Base-by-base conservation (phyloP, 257 asterid species). In the Nemophila menziesii region DNA sequence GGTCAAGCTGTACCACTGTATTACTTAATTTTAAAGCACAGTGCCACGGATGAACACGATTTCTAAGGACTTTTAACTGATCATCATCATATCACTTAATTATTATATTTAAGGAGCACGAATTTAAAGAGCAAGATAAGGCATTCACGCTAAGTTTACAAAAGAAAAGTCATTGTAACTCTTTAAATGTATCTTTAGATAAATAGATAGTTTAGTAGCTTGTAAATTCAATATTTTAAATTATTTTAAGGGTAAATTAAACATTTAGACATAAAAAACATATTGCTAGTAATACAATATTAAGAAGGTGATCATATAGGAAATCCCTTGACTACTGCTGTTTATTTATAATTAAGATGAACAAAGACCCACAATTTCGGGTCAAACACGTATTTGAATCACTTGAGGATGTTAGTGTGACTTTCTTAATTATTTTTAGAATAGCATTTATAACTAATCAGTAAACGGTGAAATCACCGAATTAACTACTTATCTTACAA, bases 361-460 rank as follows among this genome's bases (percentile, higher is more conserved):
- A 46, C 52, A 58, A 65, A 39, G 79, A 65, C 77, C 77, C 63
- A 17, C 33, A 47, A 44, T 57, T 57, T 49, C 34, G 57, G 63
- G 74, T 73, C 75, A 68, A 61, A 52, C 74, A 60, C 61, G 65
- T 60, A 67, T 51, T 36, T 21, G 29, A 45, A 56, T 52, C 48
- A 22, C 46, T 16, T 39, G n/a, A 49, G 39, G 38, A 27, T 13
- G 13, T 17, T 33, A 17, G 4, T 36, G 24, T 38, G 33, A 55
- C 23, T 12, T 19, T 23, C 24, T 51, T 51, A 50, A 33, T 27
- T 34, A 33, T 27, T 19, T 33, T 39, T 39, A 60, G 36, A 46
- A 11, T 13, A 22, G 15, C 4, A 33, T 43, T 43, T 15, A 8
- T 33, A 53, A 15, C 4, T 52, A 41, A 24, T 26, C 12, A 26